These are phyloP conservation scores for Rhizophagus prolifer DNA, from an alignment of 192 early-diverging fungal species.

Conservation along the genomic window DNA sequence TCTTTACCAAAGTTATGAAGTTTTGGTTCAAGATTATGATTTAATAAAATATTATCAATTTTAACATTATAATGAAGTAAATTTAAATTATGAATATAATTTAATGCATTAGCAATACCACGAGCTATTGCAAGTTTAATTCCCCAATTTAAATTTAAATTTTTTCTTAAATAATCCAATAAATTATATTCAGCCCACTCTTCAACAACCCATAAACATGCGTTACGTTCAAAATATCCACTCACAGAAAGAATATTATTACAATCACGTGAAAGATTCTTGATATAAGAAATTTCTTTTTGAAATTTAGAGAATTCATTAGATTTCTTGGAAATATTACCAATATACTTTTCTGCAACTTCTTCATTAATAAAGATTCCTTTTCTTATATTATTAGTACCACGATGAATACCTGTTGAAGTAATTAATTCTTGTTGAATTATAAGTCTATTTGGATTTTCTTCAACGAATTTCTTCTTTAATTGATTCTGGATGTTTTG, in stretches of 20 bases:
- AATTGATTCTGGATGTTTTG: background rate
- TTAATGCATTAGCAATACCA: slow-evolving; percentile 8
- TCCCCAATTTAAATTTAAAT: background rate
- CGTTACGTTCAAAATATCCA: background rate
- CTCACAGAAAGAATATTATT: background rate
- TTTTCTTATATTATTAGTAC: background rate
- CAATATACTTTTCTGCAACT: background rate
- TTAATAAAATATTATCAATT: background rate
- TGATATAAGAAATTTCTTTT: background rate
- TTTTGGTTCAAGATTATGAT: slow-evolving; percentile 1
- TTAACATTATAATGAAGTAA: background rate
- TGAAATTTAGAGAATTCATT: background rate
- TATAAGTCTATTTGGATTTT: background rate
- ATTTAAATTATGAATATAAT: background rate
- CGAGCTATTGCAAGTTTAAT: background rate
- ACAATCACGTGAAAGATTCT: background rate
- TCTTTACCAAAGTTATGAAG: slow-evolving; percentile 1
- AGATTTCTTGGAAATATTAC: background rate
- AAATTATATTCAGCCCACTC: slow-evolving; percentile 1
- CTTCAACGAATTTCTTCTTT: background rate
- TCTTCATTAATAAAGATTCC: background rate
- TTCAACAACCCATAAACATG: background rate
- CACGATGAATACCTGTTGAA: background rate
- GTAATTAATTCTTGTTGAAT: background rate
- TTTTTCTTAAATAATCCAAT: background rate